Evolutionary conservation across 2,329 filamentous ascomycete species (phyloP).

Genomic region (Neopestalotiopsis sp.): DNA sequence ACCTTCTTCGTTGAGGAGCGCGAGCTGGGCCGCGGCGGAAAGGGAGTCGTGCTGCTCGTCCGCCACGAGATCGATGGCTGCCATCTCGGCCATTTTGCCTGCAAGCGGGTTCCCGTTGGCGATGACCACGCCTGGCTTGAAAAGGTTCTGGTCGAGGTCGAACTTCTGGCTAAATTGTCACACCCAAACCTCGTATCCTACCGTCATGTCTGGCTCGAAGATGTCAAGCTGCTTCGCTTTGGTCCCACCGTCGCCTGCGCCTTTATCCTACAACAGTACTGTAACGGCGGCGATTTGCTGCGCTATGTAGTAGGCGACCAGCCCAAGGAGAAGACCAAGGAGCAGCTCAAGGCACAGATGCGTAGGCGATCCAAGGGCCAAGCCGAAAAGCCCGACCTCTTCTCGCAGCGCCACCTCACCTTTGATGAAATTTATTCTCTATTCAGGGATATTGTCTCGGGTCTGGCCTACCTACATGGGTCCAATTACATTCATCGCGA

Average conservation of each 20-base stretch:
- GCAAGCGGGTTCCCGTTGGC: conserved; percentile 94
- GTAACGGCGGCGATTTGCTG: conserved; percentile 90
- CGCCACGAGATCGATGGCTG: conserved; percentile 91
- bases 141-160: conserved; percentile 91
- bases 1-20: conserved; percentile 91
- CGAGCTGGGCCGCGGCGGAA: conserved; percentile 86
- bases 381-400: conserved; percentile 64
- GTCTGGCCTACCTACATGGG: conserved; percentile 84
- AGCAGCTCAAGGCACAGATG: conserved; percentile 87
- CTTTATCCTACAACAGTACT: conserved; percentile 97
- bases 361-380: conserved; percentile 82
- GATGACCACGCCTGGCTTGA: conserved; percentile 95
- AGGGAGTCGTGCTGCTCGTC: conserved; percentile 93
- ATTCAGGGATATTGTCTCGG: conserved; percentile 93
- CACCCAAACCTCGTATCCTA: conserved; percentile 97
- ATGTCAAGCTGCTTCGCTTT: conserved; percentile 82
- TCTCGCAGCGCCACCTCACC: conserved; percentile 51
- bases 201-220: conserved; percentile 95
- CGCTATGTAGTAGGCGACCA: conserved; percentile 79
- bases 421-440: conserved; percentile 97
- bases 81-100: conserved; percentile 87
- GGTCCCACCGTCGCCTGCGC: conserved; percentile 91
- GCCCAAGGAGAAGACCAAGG: conserved; percentile 70
- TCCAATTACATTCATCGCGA: conserved; percentile 96
- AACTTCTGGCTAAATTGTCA: conserved; percentile 86